A percentile compares a stretch with the other conserved stretches of the same genome.
phyloP scores from a whole-genome alignment of 345 rosid genomes.

The Syzygium grande region DNA sequence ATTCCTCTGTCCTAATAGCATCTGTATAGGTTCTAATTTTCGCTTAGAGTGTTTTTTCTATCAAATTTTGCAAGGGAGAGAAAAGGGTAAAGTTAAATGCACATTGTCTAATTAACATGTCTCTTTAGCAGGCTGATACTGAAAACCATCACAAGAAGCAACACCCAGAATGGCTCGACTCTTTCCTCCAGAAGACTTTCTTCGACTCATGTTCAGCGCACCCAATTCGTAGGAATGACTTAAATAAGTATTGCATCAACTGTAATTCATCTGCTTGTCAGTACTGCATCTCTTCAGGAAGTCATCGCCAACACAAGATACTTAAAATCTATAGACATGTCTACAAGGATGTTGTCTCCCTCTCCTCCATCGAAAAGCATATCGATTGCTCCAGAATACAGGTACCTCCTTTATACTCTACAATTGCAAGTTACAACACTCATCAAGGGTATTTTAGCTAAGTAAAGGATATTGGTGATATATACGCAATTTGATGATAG shows the following conservation, averaged over 20 bases:
- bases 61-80: neutral
- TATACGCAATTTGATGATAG: neutral
- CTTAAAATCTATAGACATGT: conserved; percentile 39
- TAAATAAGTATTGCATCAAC: conserved; percentile 29
- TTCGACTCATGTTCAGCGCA: conserved; percentile 21
- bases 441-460: neutral
- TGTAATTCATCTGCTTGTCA: conserved; percentile 31
- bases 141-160: neutral
- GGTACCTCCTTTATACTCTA: conserved; percentile 6
- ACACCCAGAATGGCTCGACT: conserved; percentile 26
- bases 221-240: conserved; percentile 28
- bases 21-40: neutral
- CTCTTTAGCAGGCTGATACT: neutral
- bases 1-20: neutral
- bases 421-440: neutral
- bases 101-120: neutral
- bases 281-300: conserved; percentile 21
- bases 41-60: neutral
- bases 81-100: neutral
- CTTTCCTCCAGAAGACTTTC: conserved; percentile 19
- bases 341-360: conserved; percentile 33
- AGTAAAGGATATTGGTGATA: neutral
- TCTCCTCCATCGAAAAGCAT: conserved; percentile 18
- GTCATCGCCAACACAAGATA: conserved; percentile 29
- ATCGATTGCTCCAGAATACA: conserved; percentile 32